A percentile compares a stretch with the other conserved stretches of the same genome.
Conservation (phyloP, 179 eudicot species). For the Pouteria campechiana region DNA sequence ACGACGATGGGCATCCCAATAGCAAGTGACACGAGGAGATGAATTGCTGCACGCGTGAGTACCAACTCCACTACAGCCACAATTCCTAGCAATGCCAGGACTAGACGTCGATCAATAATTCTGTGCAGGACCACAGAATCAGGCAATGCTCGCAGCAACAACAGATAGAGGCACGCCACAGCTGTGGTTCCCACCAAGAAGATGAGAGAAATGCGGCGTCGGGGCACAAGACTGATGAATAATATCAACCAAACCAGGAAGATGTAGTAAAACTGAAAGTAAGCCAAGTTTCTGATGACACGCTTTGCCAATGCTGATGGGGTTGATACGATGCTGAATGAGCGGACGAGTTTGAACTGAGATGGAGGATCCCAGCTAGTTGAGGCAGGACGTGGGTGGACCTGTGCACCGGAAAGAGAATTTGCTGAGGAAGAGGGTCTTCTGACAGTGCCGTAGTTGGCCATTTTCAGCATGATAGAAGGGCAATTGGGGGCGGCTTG, state of each 20-base stretch:
- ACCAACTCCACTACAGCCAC: constrained; percentile 17
- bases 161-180: constrained; percentile 13
- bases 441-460: constrained; percentile 8
- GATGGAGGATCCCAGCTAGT: background rate
- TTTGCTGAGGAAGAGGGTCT: constrained; percentile 3
- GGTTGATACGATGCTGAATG: constrained; percentile 27
- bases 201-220: constrained; percentile 19
- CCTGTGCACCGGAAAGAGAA: background rate
- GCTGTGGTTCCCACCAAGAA: constrained; percentile 16
- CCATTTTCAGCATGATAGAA: too few relatives aligned
- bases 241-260: constrained; percentile 26
- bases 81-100: constrained; percentile 7
- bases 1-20: constrained; percentile 19
- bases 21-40: constrained; percentile 18
- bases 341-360: constrained; percentile 8
- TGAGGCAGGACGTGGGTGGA: background rate
- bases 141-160: constrained; percentile 17
- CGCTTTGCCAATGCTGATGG: constrained; percentile 15
- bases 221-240: constrained; percentile 26
- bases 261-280: constrained; percentile 15
- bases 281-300: constrained; percentile 13
- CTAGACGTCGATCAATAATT: constrained; percentile 19
- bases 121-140: constrained; percentile 9
- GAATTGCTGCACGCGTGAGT: constrained; percentile 20
- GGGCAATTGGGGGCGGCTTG: too few relatives aligned